A percentile compares a stretch with the other conserved stretches of the same genome.
Evolutionary conservation across 208 protist genomes (phyloP).

Genomic region (Herpetomonas muscarum): DNA sequence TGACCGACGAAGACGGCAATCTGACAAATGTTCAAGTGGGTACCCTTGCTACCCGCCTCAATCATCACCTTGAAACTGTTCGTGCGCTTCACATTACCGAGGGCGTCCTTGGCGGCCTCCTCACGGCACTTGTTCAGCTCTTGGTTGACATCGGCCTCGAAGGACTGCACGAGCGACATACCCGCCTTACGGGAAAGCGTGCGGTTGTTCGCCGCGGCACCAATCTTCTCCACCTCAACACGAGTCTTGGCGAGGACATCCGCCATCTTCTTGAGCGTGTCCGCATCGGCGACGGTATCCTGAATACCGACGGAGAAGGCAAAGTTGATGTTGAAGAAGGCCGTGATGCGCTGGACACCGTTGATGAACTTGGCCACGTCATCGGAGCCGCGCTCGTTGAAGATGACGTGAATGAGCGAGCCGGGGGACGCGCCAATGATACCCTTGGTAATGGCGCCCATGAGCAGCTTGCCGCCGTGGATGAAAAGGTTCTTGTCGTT

Average conservation of each 20-base stretch:
- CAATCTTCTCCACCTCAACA: conserved; percentile 88
- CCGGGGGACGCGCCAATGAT: conserved; percentile 84
- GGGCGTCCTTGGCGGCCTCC: conserved; percentile 92
- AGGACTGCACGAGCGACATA: conserved; percentile 96
- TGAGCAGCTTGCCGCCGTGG: conserved; percentile 90
- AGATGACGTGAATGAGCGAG: conserved; percentile 97
- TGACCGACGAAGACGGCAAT: conserved; percentile 99
- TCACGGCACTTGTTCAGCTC: conserved; percentile 92
- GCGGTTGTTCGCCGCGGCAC: conserved; percentile 90
- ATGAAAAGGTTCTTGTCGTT: conserved; percentile 89
- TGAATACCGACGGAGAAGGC: conserved; percentile 98
- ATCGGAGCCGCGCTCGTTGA: conserved; percentile 96
- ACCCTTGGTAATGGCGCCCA: conserved; percentile 89
- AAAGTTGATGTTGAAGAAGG: conserved; percentile 96
- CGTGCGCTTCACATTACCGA: conserved; percentile 83
- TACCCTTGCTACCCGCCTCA: conserved; percentile 96
- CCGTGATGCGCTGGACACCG: conserved; percentile 95
- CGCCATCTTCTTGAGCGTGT: conserved; percentile 91
- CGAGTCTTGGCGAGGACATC: conserved; percentile 88
- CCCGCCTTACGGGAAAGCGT: conserved; percentile 94
- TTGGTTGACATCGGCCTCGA: conserved; percentile 98
- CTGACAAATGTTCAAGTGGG: conserved; percentile 99
- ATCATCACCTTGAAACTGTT: conserved; percentile 99
- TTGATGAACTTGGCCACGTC: conserved; percentile 88
- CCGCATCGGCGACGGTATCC: conserved; percentile 97